These are phyloP conservation scores for Ophiostoma sp. DNA, from an alignment of 2,329 filamentous ascomycete species.

Conservation along the genomic window DNA sequence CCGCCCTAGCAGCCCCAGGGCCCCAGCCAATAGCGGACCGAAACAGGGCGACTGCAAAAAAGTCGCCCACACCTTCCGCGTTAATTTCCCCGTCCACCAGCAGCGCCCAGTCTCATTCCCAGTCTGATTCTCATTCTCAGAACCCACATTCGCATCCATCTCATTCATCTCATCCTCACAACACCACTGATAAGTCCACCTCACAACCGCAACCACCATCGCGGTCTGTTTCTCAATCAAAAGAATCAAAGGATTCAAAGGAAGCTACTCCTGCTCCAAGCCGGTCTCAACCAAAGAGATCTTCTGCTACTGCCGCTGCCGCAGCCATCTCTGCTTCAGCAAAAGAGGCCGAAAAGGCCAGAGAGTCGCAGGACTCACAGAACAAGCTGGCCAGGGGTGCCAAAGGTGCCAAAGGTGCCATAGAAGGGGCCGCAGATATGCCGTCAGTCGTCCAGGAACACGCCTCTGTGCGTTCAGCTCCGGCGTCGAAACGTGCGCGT, in stretches of 20 bases:
- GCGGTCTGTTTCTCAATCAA: slow-evolving; percentile 7
- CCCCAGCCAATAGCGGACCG: slow-evolving; percentile 32
- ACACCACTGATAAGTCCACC: slow-evolving; percentile 15
- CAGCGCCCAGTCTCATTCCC: background rate
- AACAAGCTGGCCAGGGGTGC: background rate
- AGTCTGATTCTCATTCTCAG: background rate
- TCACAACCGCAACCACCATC: slow-evolving; percentile 19
- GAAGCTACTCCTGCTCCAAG: background rate
- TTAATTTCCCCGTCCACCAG: slow-evolving; percentile 25
- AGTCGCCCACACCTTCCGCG: slow-evolving; percentile 23
- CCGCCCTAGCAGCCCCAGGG: slow-evolving; percentile 17
- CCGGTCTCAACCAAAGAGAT: slow-evolving; percentile 11
- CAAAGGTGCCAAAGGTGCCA: background rate
- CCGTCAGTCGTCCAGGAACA: slow-evolving; percentile 23
- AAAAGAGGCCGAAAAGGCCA: slow-evolving; percentile 15
- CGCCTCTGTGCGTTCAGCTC: slow-evolving; percentile 21
- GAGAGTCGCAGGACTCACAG: slow-evolving; percentile 4
- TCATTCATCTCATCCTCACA: slow-evolving; percentile 17
- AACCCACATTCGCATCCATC: background rate
- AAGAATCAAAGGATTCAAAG: background rate
- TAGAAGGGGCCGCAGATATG: slow-evolving; percentile 19
- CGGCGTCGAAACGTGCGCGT: slow-evolving; percentile 24
- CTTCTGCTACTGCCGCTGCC: slow-evolving; percentile 21
- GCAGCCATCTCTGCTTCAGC: slow-evolving; percentile 20
- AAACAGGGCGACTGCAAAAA: slow-evolving; percentile 31